These are phyloP conservation scores for Claviceps fusiformis DNA, from an alignment of 2,329 filamentous ascomycete genomes.

Conservation along the genomic window DNA sequence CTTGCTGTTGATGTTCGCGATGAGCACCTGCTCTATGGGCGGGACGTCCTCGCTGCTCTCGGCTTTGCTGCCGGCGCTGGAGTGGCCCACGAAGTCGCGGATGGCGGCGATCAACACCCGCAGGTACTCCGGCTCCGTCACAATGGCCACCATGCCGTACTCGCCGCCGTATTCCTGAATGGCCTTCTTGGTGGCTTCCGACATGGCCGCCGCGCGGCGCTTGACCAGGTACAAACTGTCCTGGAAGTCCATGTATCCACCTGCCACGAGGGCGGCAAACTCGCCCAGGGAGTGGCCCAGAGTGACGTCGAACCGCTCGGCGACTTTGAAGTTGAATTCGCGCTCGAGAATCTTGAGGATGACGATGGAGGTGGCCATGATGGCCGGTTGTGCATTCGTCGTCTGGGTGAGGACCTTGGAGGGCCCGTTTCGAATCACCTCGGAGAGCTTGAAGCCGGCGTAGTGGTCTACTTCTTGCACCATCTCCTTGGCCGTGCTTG, in stretches of 20 bases:
- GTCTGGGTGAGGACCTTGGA: conserved; percentile 66
- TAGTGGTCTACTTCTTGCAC: conserved; percentile 75
- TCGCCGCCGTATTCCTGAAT: conserved; percentile 57
- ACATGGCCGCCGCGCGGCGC: conserved; percentile 71
- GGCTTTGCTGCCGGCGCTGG: conserved; percentile 48
- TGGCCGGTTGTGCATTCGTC: conserved; percentile 82
- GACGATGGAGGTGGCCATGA: conserved; percentile 87
- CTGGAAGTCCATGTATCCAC: conserved; percentile 62
- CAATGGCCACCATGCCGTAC: conserved; percentile 87
- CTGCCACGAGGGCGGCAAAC: conserved; percentile 80
- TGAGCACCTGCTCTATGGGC: conserved; percentile 72
- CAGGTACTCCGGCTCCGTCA: conserved; percentile 74
- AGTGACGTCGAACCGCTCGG: conserved; percentile 63
- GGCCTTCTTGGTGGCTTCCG: conserved; percentile 56
- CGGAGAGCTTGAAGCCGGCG: conserved; percentile 61
- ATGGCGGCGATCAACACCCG: conserved; percentile 57
- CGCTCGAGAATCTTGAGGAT: conserved; percentile 77
- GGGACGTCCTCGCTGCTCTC: conserved; percentile 56
- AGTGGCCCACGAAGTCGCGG: conserved; percentile 63
- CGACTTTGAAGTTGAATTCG: conserved; percentile 65
- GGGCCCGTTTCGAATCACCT: conserved; percentile 67
- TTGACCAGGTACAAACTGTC: conserved; percentile 69
- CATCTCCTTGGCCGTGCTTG: conserved; percentile 58
- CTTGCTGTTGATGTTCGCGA: conserved; percentile 90
- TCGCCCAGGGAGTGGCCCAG: conserved; percentile 87